Conservation (phyloP, 352 stramenopile species). For the Globisporangium mamillatum region DNA sequence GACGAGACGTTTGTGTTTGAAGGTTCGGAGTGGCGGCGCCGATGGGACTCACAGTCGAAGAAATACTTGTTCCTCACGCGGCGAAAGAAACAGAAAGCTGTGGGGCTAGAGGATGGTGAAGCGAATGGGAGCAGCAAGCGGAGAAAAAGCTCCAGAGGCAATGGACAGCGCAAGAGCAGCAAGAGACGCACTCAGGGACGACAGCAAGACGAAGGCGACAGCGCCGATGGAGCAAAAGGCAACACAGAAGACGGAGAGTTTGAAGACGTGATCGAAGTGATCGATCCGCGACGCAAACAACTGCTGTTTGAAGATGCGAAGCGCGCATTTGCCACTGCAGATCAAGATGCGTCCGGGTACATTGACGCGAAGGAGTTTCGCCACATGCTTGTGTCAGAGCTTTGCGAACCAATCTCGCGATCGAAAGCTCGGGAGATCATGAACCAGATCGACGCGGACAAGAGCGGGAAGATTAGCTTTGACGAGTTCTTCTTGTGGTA, state of each 20-base stretch:
- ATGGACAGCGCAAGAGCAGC: conserved; percentile 8
- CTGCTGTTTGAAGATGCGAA: conserved; percentile 30
- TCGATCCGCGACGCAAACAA: conserved; percentile 40
- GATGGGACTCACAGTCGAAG: conserved; percentile 27
- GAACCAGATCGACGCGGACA: conserved; percentile 33
- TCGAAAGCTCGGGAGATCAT: conserved; percentile 28
- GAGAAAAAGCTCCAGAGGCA: conserved; percentile 9
- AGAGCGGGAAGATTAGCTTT: conserved; percentile 45
- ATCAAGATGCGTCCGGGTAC: conserved; percentile 33
- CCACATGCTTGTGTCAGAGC: conserved; percentile 28
- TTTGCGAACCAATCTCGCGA: conserved; percentile 43
- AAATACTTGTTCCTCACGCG: conserved; percentile 38
- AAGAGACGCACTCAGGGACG: not conserved
- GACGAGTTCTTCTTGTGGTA: conserved; percentile 55
- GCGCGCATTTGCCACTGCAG: conserved; percentile 30
- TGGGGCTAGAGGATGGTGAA: no score
- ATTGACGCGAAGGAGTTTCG: conserved; percentile 39
- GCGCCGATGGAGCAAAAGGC: not conserved
- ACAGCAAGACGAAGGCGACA: not conserved
- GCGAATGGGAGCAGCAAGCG: not conserved
- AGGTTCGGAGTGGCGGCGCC: conserved; percentile 30
- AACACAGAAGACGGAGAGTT: conserved; percentile 16
- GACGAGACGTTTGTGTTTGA: conserved; percentile 43
- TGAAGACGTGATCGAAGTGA: conserved; percentile 35
- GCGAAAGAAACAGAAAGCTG: conserved; percentile 9